These are phyloP conservation scores for Plenodomus lindquistii DNA, from an alignment of 2,329 filamentous ascomycete genomes.

Conservation along the genomic window DNA sequence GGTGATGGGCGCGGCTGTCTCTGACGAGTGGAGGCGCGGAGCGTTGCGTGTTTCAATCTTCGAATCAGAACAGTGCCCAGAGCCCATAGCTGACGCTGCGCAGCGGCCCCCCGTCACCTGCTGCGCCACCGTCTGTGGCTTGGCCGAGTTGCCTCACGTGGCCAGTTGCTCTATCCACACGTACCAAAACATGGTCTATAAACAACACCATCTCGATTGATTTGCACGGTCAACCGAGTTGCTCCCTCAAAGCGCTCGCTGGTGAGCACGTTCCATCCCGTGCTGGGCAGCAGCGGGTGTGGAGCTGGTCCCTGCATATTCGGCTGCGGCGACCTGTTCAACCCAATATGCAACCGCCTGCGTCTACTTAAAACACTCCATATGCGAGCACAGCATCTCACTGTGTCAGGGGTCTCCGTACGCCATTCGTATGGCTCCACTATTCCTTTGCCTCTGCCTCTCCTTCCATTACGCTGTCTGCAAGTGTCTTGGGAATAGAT, in stretches of 20 bases:
- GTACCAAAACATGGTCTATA: too few species aligned
- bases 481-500: constrained; percentile 6
- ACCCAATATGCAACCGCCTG: constrained; percentile 1
- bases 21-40: constrained; percentile 11
- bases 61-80: constrained; percentile 15
- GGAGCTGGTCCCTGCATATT: constrained; percentile 28
- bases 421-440: too few species aligned
- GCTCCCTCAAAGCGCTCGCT: neutral
- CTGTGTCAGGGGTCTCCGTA: too few species aligned
- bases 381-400: too few species aligned
- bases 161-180: too few species aligned
- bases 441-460: neutral
- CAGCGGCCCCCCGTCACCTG: constrained; percentile 13
- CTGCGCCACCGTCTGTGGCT: neutral
- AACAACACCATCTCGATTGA: too few species aligned
- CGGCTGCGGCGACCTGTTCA: constrained; percentile 14
- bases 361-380: too few species aligned
- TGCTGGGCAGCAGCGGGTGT: constrained; percentile 6
- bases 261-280: constrained; percentile 3
- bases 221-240: too few species aligned
- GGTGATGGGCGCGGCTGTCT: constrained; percentile 15
- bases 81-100: constrained; percentile 20
- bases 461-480: neutral
- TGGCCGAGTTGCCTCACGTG: neutral
- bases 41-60: constrained; percentile 27